Percentiles rank a stretch among this genome's conserved stretches.
Conservation (phyloP, 495 filamentous ascomycete species). For the Tuber umbilicatum region DNA sequence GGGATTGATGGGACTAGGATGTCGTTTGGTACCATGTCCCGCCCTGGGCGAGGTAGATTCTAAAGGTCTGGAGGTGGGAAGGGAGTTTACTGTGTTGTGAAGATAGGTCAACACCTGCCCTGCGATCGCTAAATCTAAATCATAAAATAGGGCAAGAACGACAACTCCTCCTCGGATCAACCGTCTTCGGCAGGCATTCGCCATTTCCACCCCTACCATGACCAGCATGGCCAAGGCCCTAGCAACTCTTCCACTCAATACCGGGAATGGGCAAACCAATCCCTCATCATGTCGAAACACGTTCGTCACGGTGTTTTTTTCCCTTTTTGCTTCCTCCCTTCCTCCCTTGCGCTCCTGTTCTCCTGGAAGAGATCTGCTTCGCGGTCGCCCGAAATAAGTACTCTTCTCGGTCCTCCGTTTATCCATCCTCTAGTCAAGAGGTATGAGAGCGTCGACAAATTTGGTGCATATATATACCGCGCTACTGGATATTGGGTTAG, state of each 20-base stretch:
- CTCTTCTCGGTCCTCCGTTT: neutral
- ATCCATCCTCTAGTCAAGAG: neutral
- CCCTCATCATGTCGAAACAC: neutral
- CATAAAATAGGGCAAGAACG: neutral
- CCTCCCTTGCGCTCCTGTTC: neutral
- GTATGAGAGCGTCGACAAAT: neutral
- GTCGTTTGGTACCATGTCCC: neutral
- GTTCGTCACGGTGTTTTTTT: neutral
- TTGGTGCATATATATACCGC: neutral
- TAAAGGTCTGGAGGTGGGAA: neutral
- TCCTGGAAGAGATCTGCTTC: too few species aligned
- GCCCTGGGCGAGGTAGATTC: neutral
- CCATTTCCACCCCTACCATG: neutral
- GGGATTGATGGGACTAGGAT: neutral
- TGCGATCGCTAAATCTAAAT: neutral
- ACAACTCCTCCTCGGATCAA: neutral
- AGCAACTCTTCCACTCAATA: neutral
- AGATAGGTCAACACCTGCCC: too few species aligned
- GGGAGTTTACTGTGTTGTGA: neutral
- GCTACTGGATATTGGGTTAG: neutral
- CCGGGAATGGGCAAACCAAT: neutral
- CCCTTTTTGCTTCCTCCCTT: neutral
- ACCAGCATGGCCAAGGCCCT: neutral
- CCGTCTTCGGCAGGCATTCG: neutral
- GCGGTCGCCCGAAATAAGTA: too few species aligned